Percentiles rank a stretch among this genome's conserved stretches.
Conservation (phyloP, 78 protist genomes). For the Dictyostelium purpureum region DNA sequence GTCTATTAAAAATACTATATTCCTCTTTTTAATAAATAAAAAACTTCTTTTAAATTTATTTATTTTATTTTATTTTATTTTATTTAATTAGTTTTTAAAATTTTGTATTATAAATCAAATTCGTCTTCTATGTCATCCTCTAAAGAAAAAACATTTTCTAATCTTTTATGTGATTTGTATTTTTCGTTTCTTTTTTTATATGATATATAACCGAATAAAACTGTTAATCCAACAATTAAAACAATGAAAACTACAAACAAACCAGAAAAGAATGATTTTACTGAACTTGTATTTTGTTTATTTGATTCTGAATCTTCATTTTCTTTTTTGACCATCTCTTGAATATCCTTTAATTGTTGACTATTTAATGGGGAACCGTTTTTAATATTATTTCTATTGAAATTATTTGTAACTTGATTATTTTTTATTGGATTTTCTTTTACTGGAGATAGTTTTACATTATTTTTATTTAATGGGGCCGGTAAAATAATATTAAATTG, state of each 20-base stretch:
- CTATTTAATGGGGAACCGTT: not conserved
- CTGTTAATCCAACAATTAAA: not conserved
- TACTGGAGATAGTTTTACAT: not conserved
- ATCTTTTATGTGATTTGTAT: not conserved
- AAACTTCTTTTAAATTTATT: no score
- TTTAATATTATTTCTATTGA: not conserved
- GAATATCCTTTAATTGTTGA: no score
- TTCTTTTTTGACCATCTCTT: no score
- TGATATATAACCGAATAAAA: not conserved
- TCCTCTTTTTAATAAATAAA: no score
- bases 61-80: not conserved
- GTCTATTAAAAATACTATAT: no score
- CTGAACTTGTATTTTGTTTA: not conserved
- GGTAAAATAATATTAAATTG: not conserved
- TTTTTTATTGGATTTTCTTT: not conserved
- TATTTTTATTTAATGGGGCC: not conserved
- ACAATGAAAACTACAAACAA: not conserved
- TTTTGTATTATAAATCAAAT: not conserved
- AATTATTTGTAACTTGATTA: not conserved
- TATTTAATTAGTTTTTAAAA: not conserved
- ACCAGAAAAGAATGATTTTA: not conserved
- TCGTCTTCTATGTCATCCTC: not conserved
- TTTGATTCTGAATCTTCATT: not conserved
- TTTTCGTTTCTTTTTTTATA: constrained; percentile 22
- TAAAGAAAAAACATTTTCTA: constrained; percentile 7